These are phyloP conservation scores for Ceratocystiopsis minuta DNA, from an alignment of 2,329 filamentous ascomycete genomes.

Conservation along the genomic window DNA sequence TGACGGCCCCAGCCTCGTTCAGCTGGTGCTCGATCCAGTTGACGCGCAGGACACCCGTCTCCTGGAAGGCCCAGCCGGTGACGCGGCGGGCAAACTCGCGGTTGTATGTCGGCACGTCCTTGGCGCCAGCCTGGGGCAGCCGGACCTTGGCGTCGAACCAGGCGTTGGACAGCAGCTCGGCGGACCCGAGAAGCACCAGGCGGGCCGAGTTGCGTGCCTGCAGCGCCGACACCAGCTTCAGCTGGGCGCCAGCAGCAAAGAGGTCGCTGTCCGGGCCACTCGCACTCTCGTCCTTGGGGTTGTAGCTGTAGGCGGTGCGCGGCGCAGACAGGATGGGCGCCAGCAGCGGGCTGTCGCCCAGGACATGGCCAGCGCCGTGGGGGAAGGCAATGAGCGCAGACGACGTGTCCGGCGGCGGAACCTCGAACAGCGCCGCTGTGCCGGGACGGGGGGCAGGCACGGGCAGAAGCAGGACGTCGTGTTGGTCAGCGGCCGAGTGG, in stretches of 20 bases:
- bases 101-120: constrained; percentile 52
- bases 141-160: constrained; percentile 76
- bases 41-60: constrained; percentile 75
- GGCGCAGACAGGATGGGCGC: constrained; percentile 70
- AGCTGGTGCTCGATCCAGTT: constrained; percentile 66
- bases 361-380: constrained; percentile 57
- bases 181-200: constrained; percentile 67
- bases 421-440: constrained; percentile 50
- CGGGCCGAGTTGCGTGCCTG: constrained; percentile 90
- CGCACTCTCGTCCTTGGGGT: constrained; percentile 73
- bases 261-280: constrained; percentile 54
- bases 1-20: constrained; percentile 31
- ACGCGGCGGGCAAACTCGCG: constrained; percentile 69
- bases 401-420: constrained; percentile 26
- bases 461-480: constrained; percentile 73
- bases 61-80: constrained; percentile 92
- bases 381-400: constrained; percentile 56
- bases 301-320: constrained; percentile 79
- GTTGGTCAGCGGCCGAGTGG: constrained; percentile 56
- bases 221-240: constrained; percentile 67
- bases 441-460: constrained; percentile 47
- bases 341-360: constrained; percentile 63
- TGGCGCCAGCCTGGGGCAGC: constrained; percentile 27
- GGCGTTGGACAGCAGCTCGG: constrained; percentile 70
- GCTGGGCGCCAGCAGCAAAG: constrained; percentile 68